Percentiles rank a stretch among this genome's conserved stretches.
These are phyloP conservation scores for Plasmodium ovale DNA, from an alignment of 169 alveolate genomes.

Conservation along the genomic window DNA sequence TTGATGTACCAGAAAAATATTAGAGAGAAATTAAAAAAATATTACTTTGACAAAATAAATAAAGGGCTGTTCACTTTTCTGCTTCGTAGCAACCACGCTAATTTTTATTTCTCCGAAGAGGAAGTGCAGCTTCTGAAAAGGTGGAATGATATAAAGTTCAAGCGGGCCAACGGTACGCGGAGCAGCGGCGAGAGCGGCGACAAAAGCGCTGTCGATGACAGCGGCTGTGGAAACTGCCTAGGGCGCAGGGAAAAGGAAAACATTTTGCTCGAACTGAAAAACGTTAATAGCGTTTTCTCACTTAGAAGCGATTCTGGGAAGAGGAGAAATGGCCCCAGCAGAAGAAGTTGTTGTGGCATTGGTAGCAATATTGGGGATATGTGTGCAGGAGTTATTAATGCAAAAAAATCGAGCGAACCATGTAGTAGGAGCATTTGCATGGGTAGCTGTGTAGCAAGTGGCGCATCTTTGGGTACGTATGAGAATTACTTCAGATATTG, in stretches of 20 bases:
- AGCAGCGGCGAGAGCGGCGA: background rate
- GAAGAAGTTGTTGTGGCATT: too few relatives aligned
- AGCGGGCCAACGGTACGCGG: too few relatives aligned
- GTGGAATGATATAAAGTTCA: constrained; percentile 41
- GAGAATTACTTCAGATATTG: constrained; percentile 25
- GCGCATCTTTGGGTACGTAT: background rate
- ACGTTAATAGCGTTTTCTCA: too few relatives aligned
- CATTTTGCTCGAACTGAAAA: too few relatives aligned
- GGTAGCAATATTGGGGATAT: too few relatives aligned
- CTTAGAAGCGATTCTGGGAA: too few relatives aligned
- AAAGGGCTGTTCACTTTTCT: constrained; percentile 52
- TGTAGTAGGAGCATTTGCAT: background rate
- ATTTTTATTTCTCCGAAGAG: constrained; percentile 32
- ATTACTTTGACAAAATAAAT: constrained; percentile 48
- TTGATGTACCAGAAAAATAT: constrained; percentile 35
- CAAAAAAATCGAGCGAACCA: too few relatives aligned
- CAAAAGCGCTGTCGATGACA: too few relatives aligned
- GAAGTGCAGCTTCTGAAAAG: constrained; percentile 33
- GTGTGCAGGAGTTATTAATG: too few relatives aligned
- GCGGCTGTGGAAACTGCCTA: too few relatives aligned
- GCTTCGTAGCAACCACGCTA: constrained; percentile 37
- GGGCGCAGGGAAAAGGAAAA: too few relatives aligned
- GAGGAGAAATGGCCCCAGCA: too few relatives aligned
- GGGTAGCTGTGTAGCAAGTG: background rate
- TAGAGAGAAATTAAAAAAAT: constrained; percentile 42